Evolutionary conservation across 2,329 filamentous ascomycete genomes (phyloP).

Genomic region (Huntiella moniliformis): DNA sequence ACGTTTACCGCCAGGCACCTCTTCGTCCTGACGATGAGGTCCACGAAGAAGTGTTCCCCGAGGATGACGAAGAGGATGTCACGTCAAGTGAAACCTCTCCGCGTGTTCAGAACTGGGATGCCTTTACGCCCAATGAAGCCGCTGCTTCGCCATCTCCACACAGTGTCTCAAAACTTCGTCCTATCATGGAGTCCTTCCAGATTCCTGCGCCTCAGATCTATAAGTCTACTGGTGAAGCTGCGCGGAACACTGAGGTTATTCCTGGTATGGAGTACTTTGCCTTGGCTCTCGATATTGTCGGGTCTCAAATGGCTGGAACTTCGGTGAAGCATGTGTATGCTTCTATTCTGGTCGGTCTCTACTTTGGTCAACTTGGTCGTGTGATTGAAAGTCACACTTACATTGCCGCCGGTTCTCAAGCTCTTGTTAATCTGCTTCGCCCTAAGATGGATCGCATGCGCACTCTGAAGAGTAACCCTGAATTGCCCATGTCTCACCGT

Average conservation of each 20-base stretch:
- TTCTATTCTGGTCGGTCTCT: constrained; percentile 67
- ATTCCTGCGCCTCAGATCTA: too few relatives aligned
- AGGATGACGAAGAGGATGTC: too few relatives aligned
- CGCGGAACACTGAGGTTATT: constrained; percentile 57
- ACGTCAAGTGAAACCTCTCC: constrained; percentile 23
- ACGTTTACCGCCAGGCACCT: too few relatives aligned
- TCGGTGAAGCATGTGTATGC: constrained; percentile 73
- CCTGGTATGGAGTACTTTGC: constrained; percentile 84
- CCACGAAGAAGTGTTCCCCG: too few relatives aligned
- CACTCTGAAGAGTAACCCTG: constrained; percentile 20
- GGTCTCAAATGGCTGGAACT: constrained; percentile 59
- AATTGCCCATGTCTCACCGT: constrained; percentile 19
- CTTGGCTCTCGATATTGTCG: constrained; percentile 69
- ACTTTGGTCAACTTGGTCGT: constrained; percentile 71
- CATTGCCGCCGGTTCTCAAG: constrained; percentile 36
- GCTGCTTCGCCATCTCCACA: constrained; percentile 16
- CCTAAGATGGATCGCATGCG: constrained; percentile 37
- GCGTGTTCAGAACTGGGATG: constrained; percentile 30
- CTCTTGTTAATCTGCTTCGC: constrained; percentile 54
- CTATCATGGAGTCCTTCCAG: too few relatives aligned
- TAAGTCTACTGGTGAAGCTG: neutral
- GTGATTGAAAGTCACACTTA: constrained; percentile 66
- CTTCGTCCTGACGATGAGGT: too few relatives aligned
- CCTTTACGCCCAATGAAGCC: neutral
- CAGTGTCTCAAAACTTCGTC: too few relatives aligned